Evolutionary conservation across 1,139 yeast species (phyloP), one percentile per base, ranked within the genome.

Genomic region (Kazachstania sp.): DNA sequence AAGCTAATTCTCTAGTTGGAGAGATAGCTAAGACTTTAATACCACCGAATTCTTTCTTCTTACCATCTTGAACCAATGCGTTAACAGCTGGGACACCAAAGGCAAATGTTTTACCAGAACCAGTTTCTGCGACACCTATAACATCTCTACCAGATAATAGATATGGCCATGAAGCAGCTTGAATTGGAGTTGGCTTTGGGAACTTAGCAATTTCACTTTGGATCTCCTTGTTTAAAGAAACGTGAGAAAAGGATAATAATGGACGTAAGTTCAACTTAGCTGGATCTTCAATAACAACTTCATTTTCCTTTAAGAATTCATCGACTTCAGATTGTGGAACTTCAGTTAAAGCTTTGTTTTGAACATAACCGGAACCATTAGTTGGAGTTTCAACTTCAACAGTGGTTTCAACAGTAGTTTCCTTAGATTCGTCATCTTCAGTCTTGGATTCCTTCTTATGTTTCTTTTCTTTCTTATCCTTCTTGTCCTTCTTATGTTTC

Each of bases 91-190:
- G 99, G 18, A 92, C 95, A 61, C 97, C 96, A 65, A 92, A 92
- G 1, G 97, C 97, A 68, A 90, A 83, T 0, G 98, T 92, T 68
- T 92, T 92, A 61, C 98, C 98, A 0, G 96, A 87, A 41, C 98
- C 98, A 12, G 98, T 92, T 70, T 92, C 97, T 29, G 98, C 98
- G 52, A 94, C 97, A 63, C 98, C 98, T 54, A 92, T 79, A 36
- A 90, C 95, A 65, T 92, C 98, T 54, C 83, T 77, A 18, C 86
- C 85, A 32, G 79, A 70, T 46, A 92, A 71, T 46, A 94, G 71
- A 62, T 79, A 88, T 54, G 99, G 99, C 98, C 98, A 92, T 12
- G 97, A 78, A 32, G 82, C 90, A n/a, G 95, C 79, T 71, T 92
- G 99, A 59, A 92, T 92, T 32, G 98, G 97, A 4, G 97, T 90